Base-by-base conservation (phyloP, 768 basidiomycete species). In the Pleurotus sapidus region DNA sequence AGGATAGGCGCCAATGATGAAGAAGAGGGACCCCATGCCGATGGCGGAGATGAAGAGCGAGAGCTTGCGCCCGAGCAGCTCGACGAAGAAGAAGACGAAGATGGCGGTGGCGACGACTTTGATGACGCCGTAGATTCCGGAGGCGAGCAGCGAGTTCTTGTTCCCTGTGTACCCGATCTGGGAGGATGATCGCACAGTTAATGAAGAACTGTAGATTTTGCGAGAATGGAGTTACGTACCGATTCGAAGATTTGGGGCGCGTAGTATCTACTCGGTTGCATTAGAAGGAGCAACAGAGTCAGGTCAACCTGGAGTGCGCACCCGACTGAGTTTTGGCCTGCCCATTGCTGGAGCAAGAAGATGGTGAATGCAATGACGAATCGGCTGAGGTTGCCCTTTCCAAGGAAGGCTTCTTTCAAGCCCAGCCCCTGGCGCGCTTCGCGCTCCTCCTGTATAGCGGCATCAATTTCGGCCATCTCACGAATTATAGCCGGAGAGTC, bases 311-410 rank as follows among this genome's bases (percentile, higher is more conserved):
- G 15, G 11, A 20, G 14, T 37, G 38, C 51, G 9, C 24, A 53
- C 77, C 74, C 76, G 61, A 93, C 87, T 0, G 87, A 86, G 71
- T 94, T 91, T 67, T 93, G 92, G 1, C 93, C 93, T 48, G 82
- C 80, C 87, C 87, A 92, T 66, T 93, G 90, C 62, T 93, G 92
- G 6, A 92, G 73, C 59, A 89, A 67, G 75, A 93, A 92, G 59
- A 92, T 89, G 24, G 80, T 69, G 62, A 91, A 85, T 1, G 93
- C 92, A 63, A 95, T 92, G n/a, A 88, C 73, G 74, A 95, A 94
- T 20, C 93, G 86, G 59, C 87, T 74, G 46, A 84, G 80, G 72
- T 93, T 93, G 47, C 93, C 93, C 66, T 89, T 89, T 17, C 87
- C 87, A 39, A 90, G 74, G 73, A 93, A 88, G 2, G 89, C 89